Conservation (phyloP, 176 grass and related monocot species). For the Alopecurus myosuroides region DNA sequence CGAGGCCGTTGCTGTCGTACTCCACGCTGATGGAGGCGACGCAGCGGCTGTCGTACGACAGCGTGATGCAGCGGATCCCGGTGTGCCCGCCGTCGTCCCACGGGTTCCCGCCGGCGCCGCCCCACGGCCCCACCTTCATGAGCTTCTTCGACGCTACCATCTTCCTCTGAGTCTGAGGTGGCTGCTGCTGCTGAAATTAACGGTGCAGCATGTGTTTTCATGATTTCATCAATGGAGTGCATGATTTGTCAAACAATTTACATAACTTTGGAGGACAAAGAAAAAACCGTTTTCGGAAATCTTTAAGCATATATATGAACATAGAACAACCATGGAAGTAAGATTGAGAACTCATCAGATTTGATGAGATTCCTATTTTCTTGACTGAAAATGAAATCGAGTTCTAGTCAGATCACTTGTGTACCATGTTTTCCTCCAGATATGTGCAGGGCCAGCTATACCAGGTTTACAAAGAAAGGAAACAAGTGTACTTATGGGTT, state of each 20-base stretch:
- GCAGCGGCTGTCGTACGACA: conserved; percentile 35
- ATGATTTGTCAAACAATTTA: neutral
- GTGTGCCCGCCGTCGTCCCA: conserved; percentile 51
- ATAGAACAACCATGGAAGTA: neutral
- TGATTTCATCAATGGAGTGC: neutral
- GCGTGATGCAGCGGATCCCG: conserved; percentile 38
- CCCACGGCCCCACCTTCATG: conserved; percentile 50
- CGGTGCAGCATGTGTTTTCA: neutral
- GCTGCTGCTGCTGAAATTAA: neutral
- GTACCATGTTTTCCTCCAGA: conserved; percentile 30
- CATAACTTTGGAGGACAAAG: neutral
- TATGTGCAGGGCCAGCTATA: neutral
- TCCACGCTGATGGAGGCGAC: conserved; percentile 31
- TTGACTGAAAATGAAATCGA: neutral
- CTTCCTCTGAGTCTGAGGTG: conserved; percentile 10
- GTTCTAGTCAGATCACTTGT: neutral
- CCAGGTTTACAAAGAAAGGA: neutral
- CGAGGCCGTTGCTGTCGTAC: conserved; percentile 28
- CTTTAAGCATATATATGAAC: neutral
- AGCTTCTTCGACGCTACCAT: conserved; percentile 44
- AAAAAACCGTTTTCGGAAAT: neutral
- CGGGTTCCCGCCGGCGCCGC: conserved; percentile 26
- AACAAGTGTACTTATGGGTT: neutral
- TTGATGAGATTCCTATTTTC: neutral
- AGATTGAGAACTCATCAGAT: neutral